Evolutionary conservation across 768 basidiomycete genomes (phyloP).

Genomic region (Mycena crocata): DNA sequence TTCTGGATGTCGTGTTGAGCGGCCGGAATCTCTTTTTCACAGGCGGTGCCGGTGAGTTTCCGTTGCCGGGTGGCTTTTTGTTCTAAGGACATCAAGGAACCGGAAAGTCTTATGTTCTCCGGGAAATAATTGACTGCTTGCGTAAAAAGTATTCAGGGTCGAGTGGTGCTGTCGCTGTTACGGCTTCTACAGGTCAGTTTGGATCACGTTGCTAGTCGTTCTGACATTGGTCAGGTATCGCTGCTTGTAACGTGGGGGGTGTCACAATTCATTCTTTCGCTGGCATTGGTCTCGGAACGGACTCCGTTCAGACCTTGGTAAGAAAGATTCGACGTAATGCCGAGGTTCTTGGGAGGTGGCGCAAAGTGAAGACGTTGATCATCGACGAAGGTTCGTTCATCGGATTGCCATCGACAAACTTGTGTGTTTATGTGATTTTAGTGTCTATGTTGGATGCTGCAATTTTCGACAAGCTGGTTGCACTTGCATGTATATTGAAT

Average conservation of each 20-base stretch:
- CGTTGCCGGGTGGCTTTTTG: constrained; percentile 29
- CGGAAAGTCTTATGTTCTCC: constrained; percentile 94
- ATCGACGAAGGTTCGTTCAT: constrained; percentile 91
- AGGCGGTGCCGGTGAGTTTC: constrained; percentile 87
- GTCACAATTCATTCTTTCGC: constrained; percentile 94
- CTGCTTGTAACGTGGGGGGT: constrained; percentile 97
- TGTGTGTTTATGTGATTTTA: constrained; percentile 43
- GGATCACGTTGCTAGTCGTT: not conserved
- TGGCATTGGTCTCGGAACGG: constrained; percentile 87
- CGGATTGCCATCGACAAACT: too few species aligned
- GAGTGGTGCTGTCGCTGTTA: constrained; percentile 85
- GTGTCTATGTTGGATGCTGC: constrained; percentile 97
- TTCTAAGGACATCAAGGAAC: constrained; percentile 75
- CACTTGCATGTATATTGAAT: constrained; percentile 71
- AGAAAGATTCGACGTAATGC: constrained; percentile 79
- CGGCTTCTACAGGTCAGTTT: constrained; percentile 86
- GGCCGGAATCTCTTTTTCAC: constrained; percentile 92
- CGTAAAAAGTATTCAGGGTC: constrained; percentile 60
- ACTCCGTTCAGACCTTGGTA: constrained; percentile 68
- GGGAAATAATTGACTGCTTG: constrained; percentile 86
- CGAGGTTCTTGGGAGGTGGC: constrained; percentile 84
- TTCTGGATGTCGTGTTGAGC: constrained; percentile 78
- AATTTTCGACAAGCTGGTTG: constrained; percentile 88
- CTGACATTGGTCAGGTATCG: constrained; percentile 68
- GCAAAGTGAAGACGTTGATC: constrained; percentile 82